Evolutionary conservation across 495 filamentous ascomycete species (phyloP), one percentile per base, ranked within the genome.

Genomic region (Aspergillus avenaceus): DNA sequence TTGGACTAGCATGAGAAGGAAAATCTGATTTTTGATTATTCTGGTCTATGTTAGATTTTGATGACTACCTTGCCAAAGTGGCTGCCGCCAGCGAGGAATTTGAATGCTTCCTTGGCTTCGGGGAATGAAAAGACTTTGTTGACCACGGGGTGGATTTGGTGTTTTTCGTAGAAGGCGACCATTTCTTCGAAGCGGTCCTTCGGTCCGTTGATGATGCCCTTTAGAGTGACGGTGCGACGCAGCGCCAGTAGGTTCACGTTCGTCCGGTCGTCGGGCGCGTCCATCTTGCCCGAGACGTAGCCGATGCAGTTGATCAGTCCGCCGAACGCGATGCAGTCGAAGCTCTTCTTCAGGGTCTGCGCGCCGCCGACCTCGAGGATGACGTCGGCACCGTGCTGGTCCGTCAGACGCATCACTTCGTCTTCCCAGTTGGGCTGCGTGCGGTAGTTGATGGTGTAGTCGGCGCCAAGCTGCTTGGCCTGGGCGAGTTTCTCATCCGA

Each of bases 1-100:
- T 36, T n/a, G 8, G 32, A 36, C 28, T 3, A 9, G 9, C n/a
- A 2, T 8, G 28, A 31, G 2, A 13, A 9, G 2, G 9, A 13
- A 13, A 31, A 11, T 2, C n/a, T 8, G 28, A 3, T 8, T 8
- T 8, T 31, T 31, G 28, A 11, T 11, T 3, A 31, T 11, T 13
- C 9, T 31, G 9, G 8, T 23, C 2, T 22, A 36, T 46, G 47
- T 34, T 45, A 45, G 14, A 57, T 28, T 34, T 49, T 53, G 40
- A 90, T 84, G 8, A 74, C 75, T 4, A 90, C 64, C 68, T 91
- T 91, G 5, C 87, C 88, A 67, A 90, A 84, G 62, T 93, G 87
- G 46, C 80, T 82, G 61, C 85, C 75, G 41, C 77, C 80, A 71
- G 79, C 85, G 75, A 86, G 43, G 44, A 72, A 74, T 45, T 65